These are phyloP conservation scores for Sclerotinia spermophila DNA, from an alignment of 2,329 filamentous ascomycete genomes.

Conservation along the genomic window DNA sequence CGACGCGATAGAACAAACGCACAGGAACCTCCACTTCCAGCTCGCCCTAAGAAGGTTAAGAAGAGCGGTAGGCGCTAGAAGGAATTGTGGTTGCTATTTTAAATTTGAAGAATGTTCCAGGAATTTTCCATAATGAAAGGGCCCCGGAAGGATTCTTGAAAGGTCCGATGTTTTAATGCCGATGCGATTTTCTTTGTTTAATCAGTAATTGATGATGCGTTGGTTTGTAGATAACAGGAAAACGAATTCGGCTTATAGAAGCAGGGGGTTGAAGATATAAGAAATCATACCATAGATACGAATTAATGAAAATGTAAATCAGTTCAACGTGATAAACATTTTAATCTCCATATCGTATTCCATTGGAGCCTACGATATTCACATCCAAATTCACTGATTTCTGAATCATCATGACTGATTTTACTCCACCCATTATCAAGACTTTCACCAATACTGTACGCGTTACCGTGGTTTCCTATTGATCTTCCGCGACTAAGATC, in stretches of 20 bases:
- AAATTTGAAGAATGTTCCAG: not conserved
- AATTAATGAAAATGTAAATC: constrained; percentile 7
- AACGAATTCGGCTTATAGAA: not conserved
- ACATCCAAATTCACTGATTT: not conserved
- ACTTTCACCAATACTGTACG: constrained; percentile 1
- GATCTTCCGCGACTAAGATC: constrained; percentile 28
- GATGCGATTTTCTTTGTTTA: constrained; percentile 14
- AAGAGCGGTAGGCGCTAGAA: constrained; percentile 15
- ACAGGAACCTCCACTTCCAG: constrained; percentile 3
- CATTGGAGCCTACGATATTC: not conserved
- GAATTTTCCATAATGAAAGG: not conserved
- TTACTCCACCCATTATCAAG: constrained; percentile 15
- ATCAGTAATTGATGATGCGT: constrained; percentile 10
- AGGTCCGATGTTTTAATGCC: not conserved
- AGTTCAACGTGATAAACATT: not conserved
- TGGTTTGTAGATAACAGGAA: constrained; percentile 8
- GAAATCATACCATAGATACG: constrained; percentile 12
- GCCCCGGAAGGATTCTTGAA: not conserved
- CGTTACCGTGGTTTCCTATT: not conserved
- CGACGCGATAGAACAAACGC: not conserved
- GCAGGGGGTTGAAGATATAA: not conserved
- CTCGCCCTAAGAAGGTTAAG: constrained; percentile 10
- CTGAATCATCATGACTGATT: constrained; percentile 15
- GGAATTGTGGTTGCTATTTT: not conserved
- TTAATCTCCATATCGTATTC: not conserved